Evolutionary conservation across 345 rosid genomes (phyloP).

Genomic region (Crucihimalaya himalaica): DNA sequence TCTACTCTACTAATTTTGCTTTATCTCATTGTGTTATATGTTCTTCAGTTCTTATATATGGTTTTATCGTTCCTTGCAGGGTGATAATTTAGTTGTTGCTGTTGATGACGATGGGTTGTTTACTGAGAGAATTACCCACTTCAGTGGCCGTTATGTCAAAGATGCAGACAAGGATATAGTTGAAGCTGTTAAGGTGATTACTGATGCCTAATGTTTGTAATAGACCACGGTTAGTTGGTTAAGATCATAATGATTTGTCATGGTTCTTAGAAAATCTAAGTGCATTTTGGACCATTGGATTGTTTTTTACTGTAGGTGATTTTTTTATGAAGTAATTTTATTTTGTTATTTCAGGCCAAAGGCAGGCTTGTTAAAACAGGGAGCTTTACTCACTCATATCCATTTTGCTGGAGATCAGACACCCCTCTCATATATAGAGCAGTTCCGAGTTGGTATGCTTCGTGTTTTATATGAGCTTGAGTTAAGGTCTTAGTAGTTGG

Average conservation of each 20-base stretch:
- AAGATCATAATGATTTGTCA: neutral
- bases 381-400: conserved; percentile 79
- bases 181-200: conserved; percentile 81
- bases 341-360: conserved; percentile 61
- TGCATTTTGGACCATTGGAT: conserved; percentile 5
- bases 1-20: conserved; percentile 8
- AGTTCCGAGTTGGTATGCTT: conserved; percentile 89
- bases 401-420: conserved; percentile 94
- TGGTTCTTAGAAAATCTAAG: conserved; percentile 15
- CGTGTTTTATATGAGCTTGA: conserved; percentile 19
- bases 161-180: conserved; percentile 89
- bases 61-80: conserved; percentile 45
- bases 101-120: conserved; percentile 97
- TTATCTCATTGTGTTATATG: conserved; percentile 7
- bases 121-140: conserved; percentile 72
- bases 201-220: conserved; percentile 1
- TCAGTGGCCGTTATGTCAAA: conserved; percentile 76
- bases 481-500: conserved; percentile 15
- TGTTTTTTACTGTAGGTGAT: neutral
- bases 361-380: conserved; percentile 93
- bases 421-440: conserved; percentile 97
- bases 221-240: neutral
- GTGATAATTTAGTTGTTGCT: conserved; percentile 76
- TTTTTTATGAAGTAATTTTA: neutral
- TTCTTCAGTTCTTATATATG: neutral